phyloP scores from a whole-genome alignment of 176 grass and related monocot genomes.

The Paspalum notatum region DNA sequence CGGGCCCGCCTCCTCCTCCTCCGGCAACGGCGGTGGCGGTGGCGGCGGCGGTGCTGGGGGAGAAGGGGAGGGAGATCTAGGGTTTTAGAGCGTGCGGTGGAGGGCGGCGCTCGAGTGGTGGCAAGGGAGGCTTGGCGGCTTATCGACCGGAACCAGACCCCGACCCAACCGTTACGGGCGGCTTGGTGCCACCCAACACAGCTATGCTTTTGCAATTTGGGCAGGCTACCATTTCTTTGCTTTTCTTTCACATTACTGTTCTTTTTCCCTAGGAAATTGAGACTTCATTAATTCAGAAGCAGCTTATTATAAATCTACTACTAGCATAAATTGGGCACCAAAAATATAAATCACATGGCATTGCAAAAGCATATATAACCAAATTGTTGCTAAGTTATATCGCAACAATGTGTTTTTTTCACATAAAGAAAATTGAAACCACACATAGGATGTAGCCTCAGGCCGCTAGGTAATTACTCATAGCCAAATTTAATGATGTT shows the following conservation, averaged over 20 bases:
- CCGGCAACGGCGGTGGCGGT: background rate
- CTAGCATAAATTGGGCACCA: too few species aligned
- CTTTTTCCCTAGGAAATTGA: background rate
- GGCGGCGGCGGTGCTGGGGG: background rate
- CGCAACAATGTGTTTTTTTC: too few species aligned
- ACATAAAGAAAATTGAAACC: too few species aligned
- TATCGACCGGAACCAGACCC: background rate
- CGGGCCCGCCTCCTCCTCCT: conserved; percentile 3
- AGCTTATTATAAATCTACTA: too few species aligned
- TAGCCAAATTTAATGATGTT: too few species aligned
- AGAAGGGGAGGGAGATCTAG: conserved; percentile 39
- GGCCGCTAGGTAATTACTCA: too few species aligned
- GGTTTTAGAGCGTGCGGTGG: conserved; percentile 42
- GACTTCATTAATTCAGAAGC: too few species aligned
- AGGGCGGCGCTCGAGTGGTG: conserved; percentile 10
- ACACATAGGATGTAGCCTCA: too few species aligned
- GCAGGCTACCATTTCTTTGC: too few species aligned
- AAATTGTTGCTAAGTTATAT: too few species aligned
- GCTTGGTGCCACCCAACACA: background rate
- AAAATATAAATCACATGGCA: too few species aligned
- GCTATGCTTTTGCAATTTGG: background rate
- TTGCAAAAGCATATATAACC: too few species aligned
- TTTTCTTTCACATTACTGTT: background rate
- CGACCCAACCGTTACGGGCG: background rate
- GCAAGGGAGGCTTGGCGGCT: background rate